A percentile compares a stretch with the other conserved stretches of the same genome.
Evolutionary conservation across 371 early-diverging fungal genomes (phyloP).

Genomic region (Saksenaea vasiformis): DNA sequence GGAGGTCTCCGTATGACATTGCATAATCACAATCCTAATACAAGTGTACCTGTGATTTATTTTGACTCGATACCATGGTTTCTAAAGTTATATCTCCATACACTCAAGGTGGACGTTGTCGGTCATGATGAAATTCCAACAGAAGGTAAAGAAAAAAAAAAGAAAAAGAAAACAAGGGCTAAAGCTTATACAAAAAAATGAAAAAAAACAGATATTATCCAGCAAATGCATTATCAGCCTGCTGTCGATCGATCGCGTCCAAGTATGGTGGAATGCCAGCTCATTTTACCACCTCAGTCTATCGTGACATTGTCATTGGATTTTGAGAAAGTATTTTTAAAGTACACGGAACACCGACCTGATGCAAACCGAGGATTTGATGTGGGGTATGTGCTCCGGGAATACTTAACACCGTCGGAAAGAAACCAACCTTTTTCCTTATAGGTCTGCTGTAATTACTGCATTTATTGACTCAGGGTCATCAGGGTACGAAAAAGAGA

Average conservation of each 20-base stretch:
- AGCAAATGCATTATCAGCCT: slow-evolving; percentile 66
- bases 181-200: neutral
- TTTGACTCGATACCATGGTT: slow-evolving; percentile 91
- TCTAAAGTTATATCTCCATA: slow-evolving; percentile 87
- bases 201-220: slow-evolving; percentile 52
- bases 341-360: slow-evolving; percentile 94
- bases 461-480: slow-evolving; percentile 16
- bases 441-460: slow-evolving; percentile 45
- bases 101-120: slow-evolving; percentile 61
- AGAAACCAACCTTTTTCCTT: neutral
- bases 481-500: neutral
- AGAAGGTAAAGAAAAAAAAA: neutral
- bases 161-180: neutral
- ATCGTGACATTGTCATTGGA: slow-evolving; percentile 67
- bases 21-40: slow-evolving; percentile 56
- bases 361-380: slow-evolving; percentile 97
- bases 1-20: slow-evolving; percentile 81
- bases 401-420: neutral
- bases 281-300: slow-evolving; percentile 71
- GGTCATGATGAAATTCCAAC: slow-evolving; percentile 19
- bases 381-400: slow-evolving; percentile 61
- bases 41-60: slow-evolving; percentile 57
- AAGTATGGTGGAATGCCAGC: slow-evolving; percentile 73
- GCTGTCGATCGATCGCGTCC: slow-evolving; percentile 83
- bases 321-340: slow-evolving; percentile 89